These are phyloP conservation scores for Choanephora cucurbitarum DNA, from an alignment of 371 early-diverging fungal genomes.

Conservation along the genomic window DNA sequence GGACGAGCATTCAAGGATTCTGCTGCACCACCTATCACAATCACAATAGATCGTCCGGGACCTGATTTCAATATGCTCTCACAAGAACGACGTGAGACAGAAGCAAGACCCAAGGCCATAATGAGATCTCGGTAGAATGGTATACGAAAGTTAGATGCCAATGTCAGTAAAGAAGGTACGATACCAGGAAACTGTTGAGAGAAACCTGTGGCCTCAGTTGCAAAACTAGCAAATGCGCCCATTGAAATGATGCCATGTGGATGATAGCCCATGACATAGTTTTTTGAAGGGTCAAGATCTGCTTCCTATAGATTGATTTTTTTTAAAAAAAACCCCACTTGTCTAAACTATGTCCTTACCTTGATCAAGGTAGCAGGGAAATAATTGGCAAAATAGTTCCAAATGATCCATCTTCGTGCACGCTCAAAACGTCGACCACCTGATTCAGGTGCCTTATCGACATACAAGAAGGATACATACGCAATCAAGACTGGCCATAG, in stretches of 20 bases:
- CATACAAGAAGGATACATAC: slow-evolving; percentile 62
- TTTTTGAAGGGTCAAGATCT: slow-evolving; percentile 74
- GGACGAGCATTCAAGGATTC: slow-evolving; percentile 74
- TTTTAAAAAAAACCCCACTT: too few relatives aligned
- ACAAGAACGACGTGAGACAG: slow-evolving; percentile 77
- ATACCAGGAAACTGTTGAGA: slow-evolving; percentile 72
- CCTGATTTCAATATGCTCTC: slow-evolving; percentile 72
- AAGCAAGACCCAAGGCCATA: slow-evolving; percentile 71
- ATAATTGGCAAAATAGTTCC: slow-evolving; percentile 79
- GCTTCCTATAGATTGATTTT: slow-evolving; percentile 50
- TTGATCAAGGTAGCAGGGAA: slow-evolving; percentile 78
- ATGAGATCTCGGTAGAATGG: slow-evolving; percentile 80
- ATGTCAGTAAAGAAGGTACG: slow-evolving; percentile 59
- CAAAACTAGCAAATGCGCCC: slow-evolving; percentile 84
- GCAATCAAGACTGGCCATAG: slow-evolving; percentile 68
- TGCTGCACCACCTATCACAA: slow-evolving; percentile 81
- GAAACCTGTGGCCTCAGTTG: slow-evolving; percentile 70
- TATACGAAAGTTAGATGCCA: slow-evolving; percentile 63
- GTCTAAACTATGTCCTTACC: slow-evolving; percentile 56
- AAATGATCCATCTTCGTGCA: slow-evolving; percentile 54
- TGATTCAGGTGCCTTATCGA: slow-evolving; percentile 63
- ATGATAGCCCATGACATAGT: slow-evolving; percentile 80
- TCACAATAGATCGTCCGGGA: slow-evolving; percentile 77
- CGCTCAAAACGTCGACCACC: slow-evolving; percentile 72
- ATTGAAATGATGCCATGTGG: slow-evolving; percentile 87